phyloP scores from a whole-genome alignment of 2,329 filamentous ascomycete genomes.

The Fusarium caatingaense region DNA sequence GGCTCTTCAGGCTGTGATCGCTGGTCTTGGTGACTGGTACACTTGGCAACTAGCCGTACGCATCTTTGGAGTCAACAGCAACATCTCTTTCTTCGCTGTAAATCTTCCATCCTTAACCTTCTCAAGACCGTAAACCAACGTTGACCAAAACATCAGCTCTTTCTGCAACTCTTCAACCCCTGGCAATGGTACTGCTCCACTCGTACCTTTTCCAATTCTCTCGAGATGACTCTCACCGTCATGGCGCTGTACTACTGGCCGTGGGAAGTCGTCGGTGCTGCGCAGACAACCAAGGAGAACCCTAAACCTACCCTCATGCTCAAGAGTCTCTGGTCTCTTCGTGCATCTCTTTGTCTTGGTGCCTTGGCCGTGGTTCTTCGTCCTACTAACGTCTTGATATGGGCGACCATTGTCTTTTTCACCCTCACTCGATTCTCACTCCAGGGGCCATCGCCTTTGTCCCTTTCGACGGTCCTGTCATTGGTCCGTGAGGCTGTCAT shows the following conservation, averaged over 20 bases:
- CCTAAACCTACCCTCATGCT: conserved; percentile 47
- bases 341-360: conserved; percentile 77
- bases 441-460: conserved; percentile 55
- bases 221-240: conserved; percentile 89
- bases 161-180: conserved; percentile 58
- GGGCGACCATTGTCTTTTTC: conserved; percentile 71
- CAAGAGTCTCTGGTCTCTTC: conserved; percentile 48
- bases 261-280: conserved; percentile 74
- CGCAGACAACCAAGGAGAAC: conserved; percentile 54
- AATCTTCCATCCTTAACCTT: conserved; percentile 42
- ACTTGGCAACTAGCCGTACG: conserved; percentile 84
- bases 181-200: conserved; percentile 99
- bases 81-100: conserved; percentile 77
- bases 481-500: conserved; percentile 72
- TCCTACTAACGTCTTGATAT: conserved; percentile 90
- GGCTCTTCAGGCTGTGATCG: conserved; percentile 79
- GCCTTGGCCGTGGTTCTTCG: conserved; percentile 86
- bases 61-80: conserved; percentile 75
- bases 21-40: conserved; percentile 84
- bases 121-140: neutral
- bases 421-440: conserved; percentile 58
- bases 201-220: conserved; percentile 90
- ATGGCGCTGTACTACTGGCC: conserved; percentile 87
- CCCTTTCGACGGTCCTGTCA: conserved; percentile 57
- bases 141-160: conserved; percentile 44